phyloP scores from a whole-genome alignment of 148 eudicot genomes.

The Spergularia bocconei region DNA sequence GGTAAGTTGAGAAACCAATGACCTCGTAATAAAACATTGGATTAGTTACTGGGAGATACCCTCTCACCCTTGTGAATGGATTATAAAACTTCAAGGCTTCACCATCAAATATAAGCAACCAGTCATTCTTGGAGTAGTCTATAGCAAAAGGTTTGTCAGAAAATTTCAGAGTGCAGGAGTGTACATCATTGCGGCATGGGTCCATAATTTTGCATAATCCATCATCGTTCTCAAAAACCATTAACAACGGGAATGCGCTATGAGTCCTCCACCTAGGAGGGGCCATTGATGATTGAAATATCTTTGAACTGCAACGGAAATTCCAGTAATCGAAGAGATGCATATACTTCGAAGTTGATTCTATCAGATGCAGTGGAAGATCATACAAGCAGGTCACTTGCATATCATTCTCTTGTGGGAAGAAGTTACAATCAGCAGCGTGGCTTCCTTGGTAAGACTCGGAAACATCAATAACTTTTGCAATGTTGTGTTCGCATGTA shows the following conservation, averaged over 20 bases:
- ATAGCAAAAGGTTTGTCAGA: neutral
- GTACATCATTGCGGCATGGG: neutral
- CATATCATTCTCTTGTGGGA: neutral
- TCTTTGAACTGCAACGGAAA: conserved; percentile 17
- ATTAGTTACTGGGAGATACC: neutral
- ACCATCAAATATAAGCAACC: conserved; percentile 12
- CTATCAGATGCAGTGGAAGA: conserved; percentile 1
- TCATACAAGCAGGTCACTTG: neutral
- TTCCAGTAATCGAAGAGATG: conserved; percentile 22
- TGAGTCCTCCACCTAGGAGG: neutral
- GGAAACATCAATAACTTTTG: neutral
- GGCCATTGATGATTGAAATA: neutral
- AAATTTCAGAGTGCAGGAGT: neutral
- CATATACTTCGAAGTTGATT: neutral
- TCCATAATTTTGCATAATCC: conserved; percentile 5
- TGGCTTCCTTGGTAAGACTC: neutral
- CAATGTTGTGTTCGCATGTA: no score
- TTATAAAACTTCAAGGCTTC: conserved; percentile 7
- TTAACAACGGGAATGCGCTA: conserved; percentile 1
- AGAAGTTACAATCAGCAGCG: neutral
- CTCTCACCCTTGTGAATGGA: conserved; percentile 9
- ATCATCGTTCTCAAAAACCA: conserved; percentile 4
- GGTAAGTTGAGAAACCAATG: conserved; percentile 19
- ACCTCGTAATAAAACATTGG: neutral
- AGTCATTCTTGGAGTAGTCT: conserved; percentile 19